These are phyloP conservation scores for Yamadazyma akitaensis DNA, from an alignment of 805 yeast species.

Conservation along the genomic window DNA sequence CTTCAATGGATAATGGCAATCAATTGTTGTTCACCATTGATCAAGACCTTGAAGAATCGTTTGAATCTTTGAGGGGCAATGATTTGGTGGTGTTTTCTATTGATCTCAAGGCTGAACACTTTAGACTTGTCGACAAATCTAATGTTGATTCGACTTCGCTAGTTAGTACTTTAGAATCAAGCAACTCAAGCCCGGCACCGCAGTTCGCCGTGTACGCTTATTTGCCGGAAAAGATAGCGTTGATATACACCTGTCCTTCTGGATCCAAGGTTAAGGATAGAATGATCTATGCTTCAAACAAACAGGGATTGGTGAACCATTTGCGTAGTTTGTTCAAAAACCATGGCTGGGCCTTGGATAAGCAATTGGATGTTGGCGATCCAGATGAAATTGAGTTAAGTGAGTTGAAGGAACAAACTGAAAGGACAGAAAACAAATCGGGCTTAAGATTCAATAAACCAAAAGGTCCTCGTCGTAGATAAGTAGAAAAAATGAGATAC, in stretches of 20 bases:
- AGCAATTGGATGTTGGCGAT: constrained; percentile 68
- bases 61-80: constrained; percentile 18
- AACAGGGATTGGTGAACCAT: constrained; percentile 54
- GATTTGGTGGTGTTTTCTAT: constrained; percentile 48
- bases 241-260: constrained; percentile 86
- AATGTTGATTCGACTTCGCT: constrained; percentile 20
- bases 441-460: constrained; percentile 53
- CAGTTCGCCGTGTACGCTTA: constrained; percentile 52
- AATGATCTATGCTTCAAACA: constrained; percentile 88
- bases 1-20: constrained; percentile 28
- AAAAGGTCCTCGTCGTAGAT: constrained; percentile 61
- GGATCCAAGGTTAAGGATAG: constrained; percentile 86
- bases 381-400: constrained; percentile 61
- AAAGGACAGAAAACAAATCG: constrained; percentile 12
- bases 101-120: constrained; percentile 45
- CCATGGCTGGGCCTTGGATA: constrained; percentile 30
- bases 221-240: constrained; percentile 40
- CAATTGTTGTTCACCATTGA: constrained; percentile 26
- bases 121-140: constrained; percentile 22
- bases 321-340: constrained; percentile 35
- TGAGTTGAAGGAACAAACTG: constrained; percentile 30
- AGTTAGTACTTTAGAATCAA: constrained; percentile 17
- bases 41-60: constrained; percentile 21
- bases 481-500: not conserved
- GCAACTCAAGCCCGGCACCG: constrained; percentile 33